Evolutionary conservation across 345 rosid species (phyloP).

Genomic region (Diplotaxis tenuifolia): DNA sequence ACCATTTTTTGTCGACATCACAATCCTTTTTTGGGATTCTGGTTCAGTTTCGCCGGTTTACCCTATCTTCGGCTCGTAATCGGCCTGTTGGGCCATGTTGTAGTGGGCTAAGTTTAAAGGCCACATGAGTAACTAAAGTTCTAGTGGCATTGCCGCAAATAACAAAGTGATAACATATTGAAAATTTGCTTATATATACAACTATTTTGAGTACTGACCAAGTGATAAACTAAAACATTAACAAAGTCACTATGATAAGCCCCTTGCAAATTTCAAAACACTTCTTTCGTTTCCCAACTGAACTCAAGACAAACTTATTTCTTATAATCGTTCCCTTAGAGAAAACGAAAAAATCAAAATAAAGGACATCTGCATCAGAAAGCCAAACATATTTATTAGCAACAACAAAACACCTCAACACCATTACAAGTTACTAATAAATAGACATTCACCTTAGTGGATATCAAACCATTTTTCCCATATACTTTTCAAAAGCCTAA

Average conservation of each 20-base stretch:
- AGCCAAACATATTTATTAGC: not conserved
- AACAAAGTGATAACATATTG: not conserved
- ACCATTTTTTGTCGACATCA: too few species aligned
- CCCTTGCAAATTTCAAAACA: not conserved
- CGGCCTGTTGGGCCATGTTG: not conserved
- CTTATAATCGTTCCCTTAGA: not conserved
- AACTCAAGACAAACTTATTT: not conserved
- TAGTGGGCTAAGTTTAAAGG: not conserved
- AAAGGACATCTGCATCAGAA: not conserved
- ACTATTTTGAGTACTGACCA: not conserved
- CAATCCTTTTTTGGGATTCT: not conserved
- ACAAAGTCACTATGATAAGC: not conserved
- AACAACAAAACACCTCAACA: not conserved
- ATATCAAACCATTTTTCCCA: too few species aligned
- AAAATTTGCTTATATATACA: not conserved
- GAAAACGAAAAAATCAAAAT: not conserved
- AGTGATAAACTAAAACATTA: not conserved
- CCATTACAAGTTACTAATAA: not conserved
- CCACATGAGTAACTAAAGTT: not conserved
- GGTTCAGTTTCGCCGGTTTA: slow-evolving; percentile 2
- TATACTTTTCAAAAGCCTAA: too few species aligned
- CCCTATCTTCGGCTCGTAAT: not conserved
- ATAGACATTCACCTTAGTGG: too few species aligned
- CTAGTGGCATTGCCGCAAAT: not conserved
- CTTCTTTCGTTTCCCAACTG: not conserved